These are phyloP conservation scores for Metschnikowia peoriensis DNA, from an alignment of 805 yeast genomes.

Conservation along the genomic window DNA sequence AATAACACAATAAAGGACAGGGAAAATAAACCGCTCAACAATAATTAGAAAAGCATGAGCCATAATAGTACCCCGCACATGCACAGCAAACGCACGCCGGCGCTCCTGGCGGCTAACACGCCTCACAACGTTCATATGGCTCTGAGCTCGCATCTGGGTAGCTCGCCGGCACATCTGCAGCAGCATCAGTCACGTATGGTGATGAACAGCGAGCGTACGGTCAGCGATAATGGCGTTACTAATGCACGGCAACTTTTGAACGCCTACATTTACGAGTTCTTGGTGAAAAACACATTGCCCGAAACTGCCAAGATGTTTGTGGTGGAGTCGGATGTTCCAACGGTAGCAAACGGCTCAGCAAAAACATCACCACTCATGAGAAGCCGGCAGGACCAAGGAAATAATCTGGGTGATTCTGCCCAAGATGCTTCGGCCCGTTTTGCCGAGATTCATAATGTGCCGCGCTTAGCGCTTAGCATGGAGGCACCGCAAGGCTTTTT, in stretches of 20 bases:
- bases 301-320: slow-evolving; percentile 73
- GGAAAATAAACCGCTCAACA: not conserved
- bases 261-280: slow-evolving; percentile 84
- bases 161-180: slow-evolving; percentile 7
- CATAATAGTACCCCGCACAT: slow-evolving; percentile 38
- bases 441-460: slow-evolving; percentile 43
- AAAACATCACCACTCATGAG: slow-evolving; percentile 22
- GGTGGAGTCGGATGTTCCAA: slow-evolving; percentile 71
- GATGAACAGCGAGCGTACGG: slow-evolving; percentile 26
- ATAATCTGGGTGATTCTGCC: too few species aligned
- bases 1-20: not conserved
- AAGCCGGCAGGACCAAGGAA: slow-evolving; percentile 4
- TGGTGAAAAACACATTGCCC: slow-evolving; percentile 67
- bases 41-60: slow-evolving; percentile 24
- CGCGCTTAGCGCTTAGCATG: slow-evolving; percentile 54
- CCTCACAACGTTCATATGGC: slow-evolving; percentile 5
- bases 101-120: slow-evolving; percentile 14
- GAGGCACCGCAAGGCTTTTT: slow-evolving; percentile 87
- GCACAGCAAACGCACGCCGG: slow-evolving; percentile 32
- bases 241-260: slow-evolving; percentile 62
- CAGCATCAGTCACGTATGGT: slow-evolving; percentile 9
- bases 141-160: slow-evolving; percentile 6
- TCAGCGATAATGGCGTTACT: slow-evolving; percentile 46
- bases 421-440: slow-evolving; percentile 20
- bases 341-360: slow-evolving; percentile 3